These are phyloP conservation scores for Begonia fuchsioides DNA, from an alignment of 306 rosid genomes.

Conservation along the genomic window DNA sequence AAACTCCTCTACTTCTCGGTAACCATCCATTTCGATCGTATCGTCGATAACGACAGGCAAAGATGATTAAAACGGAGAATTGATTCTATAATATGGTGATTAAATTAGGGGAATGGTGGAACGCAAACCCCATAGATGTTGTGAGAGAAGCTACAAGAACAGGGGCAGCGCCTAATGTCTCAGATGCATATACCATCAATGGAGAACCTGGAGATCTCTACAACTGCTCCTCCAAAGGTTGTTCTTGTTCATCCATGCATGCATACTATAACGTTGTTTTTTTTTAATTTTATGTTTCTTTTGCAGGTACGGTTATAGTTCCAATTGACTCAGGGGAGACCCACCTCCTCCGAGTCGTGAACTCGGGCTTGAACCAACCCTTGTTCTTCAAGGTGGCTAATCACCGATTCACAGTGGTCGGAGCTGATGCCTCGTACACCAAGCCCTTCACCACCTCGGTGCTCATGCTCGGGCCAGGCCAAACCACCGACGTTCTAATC, in stretches of 20 bases:
- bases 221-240: constrained; percentile 58
- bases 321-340: constrained; percentile 62
- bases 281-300: background rate
- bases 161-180: constrained; percentile 72
- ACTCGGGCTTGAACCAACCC: constrained; percentile 60
- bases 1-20: constrained; percentile 64
- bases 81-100: background rate
- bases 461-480: constrained; percentile 89
- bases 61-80: too few species aligned
- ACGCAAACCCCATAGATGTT: constrained; percentile 69
- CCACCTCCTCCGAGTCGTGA: constrained; percentile 53
- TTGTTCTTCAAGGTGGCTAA: constrained; percentile 73
- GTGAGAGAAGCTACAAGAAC: constrained; percentile 48
- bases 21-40: background rate
- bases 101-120: constrained; percentile 90
- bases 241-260: constrained; percentile 25
- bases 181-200: constrained; percentile 82
- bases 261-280: too few species aligned
- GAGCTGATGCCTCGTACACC: constrained; percentile 79
- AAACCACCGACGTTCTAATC: constrained; percentile 83
- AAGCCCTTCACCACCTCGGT: constrained; percentile 74
- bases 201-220: constrained; percentile 96
- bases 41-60: background rate
- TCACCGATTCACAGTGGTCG: constrained; percentile 61
- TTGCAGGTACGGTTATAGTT: constrained; percentile 45